A percentile compares a stretch with the other conserved stretches of the same genome.
phyloP scores from a whole-genome alignment of 805 yeast genomes.

The Kurtzmaniella fragi region DNA sequence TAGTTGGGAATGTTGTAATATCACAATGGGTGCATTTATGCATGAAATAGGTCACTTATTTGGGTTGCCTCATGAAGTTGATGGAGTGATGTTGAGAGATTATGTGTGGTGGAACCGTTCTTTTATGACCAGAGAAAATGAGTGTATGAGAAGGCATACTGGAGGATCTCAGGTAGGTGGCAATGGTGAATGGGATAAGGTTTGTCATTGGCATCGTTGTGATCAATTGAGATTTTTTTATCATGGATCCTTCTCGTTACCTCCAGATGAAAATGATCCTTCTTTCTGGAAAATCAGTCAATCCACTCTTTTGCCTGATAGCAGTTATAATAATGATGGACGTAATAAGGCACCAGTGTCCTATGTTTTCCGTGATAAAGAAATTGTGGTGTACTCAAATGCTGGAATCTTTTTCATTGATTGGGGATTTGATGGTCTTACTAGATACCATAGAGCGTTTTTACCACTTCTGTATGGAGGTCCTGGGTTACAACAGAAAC shows the following conservation, averaged over 20 bases:
- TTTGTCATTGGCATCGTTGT: constrained; percentile 83
- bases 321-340: constrained; percentile 7
- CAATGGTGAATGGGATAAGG: constrained; percentile 45
- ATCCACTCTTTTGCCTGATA: constrained; percentile 19
- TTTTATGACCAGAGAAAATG: constrained; percentile 67
- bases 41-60: constrained; percentile 91
- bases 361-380: constrained; percentile 19
- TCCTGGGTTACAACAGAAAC: constrained; percentile 50
- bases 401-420: constrained; percentile 77
- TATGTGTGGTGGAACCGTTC: constrained; percentile 77
- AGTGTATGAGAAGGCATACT: constrained; percentile 48
- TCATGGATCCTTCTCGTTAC: constrained; percentile 76
- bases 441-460: constrained; percentile 57
- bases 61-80: constrained; percentile 88
- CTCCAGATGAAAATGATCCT: constrained; percentile 51
- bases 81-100: constrained; percentile 88
- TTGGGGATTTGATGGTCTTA: constrained; percentile 51
- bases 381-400: constrained; percentile 39
- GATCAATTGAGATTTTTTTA: constrained; percentile 73
- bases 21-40: constrained; percentile 89
- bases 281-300: constrained; percentile 32
- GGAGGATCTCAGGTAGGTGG: constrained; percentile 37
- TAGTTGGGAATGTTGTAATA: constrained; percentile 83
- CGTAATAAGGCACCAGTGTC: constrained; percentile 15
- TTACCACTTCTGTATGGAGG: constrained; percentile 56